A percentile compares a stretch with the other conserved stretches of the same genome.
Evolutionary conservation across 129 eudicot genomes (phyloP).

Genomic region (Flaveria linearis): DNA sequence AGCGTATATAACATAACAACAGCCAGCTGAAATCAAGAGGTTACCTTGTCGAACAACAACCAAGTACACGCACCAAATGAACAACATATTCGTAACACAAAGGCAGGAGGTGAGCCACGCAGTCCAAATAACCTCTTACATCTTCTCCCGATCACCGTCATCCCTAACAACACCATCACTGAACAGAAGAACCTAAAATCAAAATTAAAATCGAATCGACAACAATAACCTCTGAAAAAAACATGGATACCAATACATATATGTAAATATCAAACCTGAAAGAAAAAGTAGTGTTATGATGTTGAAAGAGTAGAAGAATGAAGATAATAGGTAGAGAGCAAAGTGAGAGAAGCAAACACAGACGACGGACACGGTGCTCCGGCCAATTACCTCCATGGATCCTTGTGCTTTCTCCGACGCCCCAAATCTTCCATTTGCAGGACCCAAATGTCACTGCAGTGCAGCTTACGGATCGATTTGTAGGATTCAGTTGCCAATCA

Average conservation of each 20-base stretch:
- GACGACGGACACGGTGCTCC: constrained; percentile 44
- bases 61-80: constrained; percentile 57
- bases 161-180: constrained; percentile 45
- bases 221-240: background rate
- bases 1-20: background rate
- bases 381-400: constrained; percentile 35
- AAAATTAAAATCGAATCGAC: background rate
- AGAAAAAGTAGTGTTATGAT: constrained; percentile 40
- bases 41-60: constrained; percentile 54
- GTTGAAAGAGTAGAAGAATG: constrained; percentile 36
- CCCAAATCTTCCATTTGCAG: constrained; percentile 38
- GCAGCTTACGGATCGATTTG: constrained; percentile 18
- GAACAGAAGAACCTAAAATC: constrained; percentile 17
- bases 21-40: background rate
- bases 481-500: constrained; percentile 15
- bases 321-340: constrained; percentile 43
- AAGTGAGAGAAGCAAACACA: constrained; percentile 48
- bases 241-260: constrained; percentile 1
- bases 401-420: constrained; percentile 20
- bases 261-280: constrained; percentile 40
- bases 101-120: constrained; percentile 62
- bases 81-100: constrained; percentile 48
- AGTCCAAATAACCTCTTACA: constrained; percentile 45
- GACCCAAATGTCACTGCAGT: too few relatives aligned
- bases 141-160: constrained; percentile 47